Conservation (phyloP, 768 basidiomycete species). For the Aureoboletus auriporus region DNA sequence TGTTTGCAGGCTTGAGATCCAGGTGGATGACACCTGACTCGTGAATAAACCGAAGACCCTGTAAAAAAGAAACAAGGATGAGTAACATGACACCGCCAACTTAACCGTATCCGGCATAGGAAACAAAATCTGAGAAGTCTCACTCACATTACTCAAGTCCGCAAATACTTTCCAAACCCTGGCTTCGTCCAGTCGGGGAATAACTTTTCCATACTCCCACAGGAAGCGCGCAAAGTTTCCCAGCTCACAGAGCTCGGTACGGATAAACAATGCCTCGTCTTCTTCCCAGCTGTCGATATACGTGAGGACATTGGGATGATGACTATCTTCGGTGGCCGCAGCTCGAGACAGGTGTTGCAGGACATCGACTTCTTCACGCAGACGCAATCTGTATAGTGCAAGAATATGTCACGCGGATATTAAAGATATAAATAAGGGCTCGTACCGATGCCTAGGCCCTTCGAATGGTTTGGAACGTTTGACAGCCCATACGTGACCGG, state of each 20-base stretch:
- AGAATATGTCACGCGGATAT: constrained; percentile 17
- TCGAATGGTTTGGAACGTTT: constrained; percentile 94
- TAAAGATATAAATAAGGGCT: constrained; percentile 23
- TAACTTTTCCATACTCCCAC: constrained; percentile 82
- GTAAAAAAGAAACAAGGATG: constrained; percentile 22
- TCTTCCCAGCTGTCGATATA: constrained; percentile 98
- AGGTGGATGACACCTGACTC: constrained; percentile 86
- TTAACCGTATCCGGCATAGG: constrained; percentile 20
- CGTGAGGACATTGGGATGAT: constrained; percentile 78
- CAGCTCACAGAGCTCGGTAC: constrained; percentile 89
- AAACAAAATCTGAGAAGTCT: constrained; percentile 3
- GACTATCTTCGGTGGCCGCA: constrained; percentile 22
- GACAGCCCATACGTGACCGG: constrained; percentile 68
- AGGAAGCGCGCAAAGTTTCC: constrained; percentile 91
- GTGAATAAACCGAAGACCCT: constrained; percentile 91
- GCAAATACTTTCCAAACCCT: constrained; percentile 94
- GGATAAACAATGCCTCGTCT: constrained; percentile 81
- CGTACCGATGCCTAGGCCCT: constrained; percentile 83
- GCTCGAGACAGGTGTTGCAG: constrained; percentile 67
- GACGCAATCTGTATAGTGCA: constrained; percentile 53
- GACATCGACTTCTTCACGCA: constrained; percentile 93
- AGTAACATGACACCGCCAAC: constrained; percentile 21
- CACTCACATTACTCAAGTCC: constrained; percentile 83
- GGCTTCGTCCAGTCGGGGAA: constrained; percentile 84
- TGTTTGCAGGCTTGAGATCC: constrained; percentile 96